Percentiles rank a stretch among this genome's conserved stretches.
phyloP scores from a whole-genome alignment of 2,329 filamentous ascomycete genomes.

The Mycosphaerella arachidis region DNA sequence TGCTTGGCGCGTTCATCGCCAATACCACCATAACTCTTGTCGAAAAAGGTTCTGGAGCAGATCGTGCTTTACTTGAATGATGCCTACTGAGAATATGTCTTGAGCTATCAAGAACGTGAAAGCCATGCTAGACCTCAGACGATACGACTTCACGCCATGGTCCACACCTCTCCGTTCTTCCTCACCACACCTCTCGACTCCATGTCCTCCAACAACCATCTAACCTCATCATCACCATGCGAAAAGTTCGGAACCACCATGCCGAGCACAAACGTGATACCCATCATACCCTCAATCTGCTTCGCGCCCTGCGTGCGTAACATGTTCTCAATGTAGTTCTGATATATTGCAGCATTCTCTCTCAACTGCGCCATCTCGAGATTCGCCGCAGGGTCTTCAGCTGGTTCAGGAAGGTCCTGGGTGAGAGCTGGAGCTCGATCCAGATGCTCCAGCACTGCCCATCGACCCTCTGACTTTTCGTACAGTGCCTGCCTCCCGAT shows the following conservation, averaged over 20 bases:
- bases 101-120: no score
- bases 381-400: conserved; percentile 45
- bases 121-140: not conserved
- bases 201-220: conserved; percentile 74
- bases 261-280: conserved; percentile 92
- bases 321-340: conserved; percentile 92
- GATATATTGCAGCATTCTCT: conserved; percentile 71
- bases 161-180: conserved; percentile 32
- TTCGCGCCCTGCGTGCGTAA: conserved; percentile 68
- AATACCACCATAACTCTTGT: no score
- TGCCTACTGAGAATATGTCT: not conserved
- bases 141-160: conserved; percentile 16
- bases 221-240: conserved; percentile 83
- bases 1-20: no score
- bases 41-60: no score
- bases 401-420: conserved; percentile 35
- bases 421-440: conserved; percentile 35
- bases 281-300: conserved; percentile 64
- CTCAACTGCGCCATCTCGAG: conserved; percentile 56
- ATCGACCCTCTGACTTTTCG: conserved; percentile 50
- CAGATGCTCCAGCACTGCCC: conserved; percentile 63
- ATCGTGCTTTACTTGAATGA: not conserved
- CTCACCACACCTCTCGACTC: conserved; percentile 65
- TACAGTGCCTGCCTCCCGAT: conserved; percentile 62
- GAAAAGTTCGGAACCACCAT: conserved; percentile 85